A percentile compares a stretch with the other conserved stretches of the same genome.
phyloP scores from a whole-genome alignment of 2,329 filamentous ascomycete genomes.

The Colletotrichum neosansevieriae region DNA sequence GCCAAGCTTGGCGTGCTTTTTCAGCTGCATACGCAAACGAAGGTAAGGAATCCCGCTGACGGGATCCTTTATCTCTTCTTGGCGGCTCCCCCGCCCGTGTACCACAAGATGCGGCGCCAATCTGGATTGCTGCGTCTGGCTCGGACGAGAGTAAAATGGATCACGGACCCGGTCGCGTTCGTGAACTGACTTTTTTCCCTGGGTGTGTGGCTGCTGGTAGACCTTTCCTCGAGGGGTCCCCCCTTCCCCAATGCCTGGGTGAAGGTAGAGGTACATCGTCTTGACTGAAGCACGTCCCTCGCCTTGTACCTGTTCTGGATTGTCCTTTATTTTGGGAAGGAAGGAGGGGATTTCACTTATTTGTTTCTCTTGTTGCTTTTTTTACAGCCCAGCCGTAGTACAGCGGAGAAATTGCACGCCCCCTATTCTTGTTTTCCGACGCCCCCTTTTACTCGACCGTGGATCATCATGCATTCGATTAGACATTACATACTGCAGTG shows the following conservation, averaged over 20 bases:
- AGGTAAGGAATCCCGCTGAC: not conserved
- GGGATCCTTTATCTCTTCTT: not conserved
- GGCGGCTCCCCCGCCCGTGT: not conserved
- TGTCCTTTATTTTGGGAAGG: not conserved
- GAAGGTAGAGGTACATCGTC: constrained; percentile 26
- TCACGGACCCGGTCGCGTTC: constrained; percentile 9
- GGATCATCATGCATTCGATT: not conserved
- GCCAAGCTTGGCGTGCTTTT: too few relatives aligned
- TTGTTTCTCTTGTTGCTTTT: not conserved
- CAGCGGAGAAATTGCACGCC: not conserved
- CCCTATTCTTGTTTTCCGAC: not conserved
- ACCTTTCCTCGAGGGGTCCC: constrained; percentile 1
- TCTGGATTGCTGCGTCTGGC: not conserved
- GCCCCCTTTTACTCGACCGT: not conserved
- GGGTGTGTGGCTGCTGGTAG: not conserved
- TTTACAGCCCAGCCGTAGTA: too few relatives aligned
- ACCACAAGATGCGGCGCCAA: too few relatives aligned
- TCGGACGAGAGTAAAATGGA: constrained; percentile 12
- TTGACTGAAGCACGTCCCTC: constrained; percentile 26
- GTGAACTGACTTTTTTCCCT: not conserved
- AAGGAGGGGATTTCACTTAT: not conserved
- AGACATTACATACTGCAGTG: constrained; percentile 1
- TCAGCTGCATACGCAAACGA: too few relatives aligned
- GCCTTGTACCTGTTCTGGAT: constrained; percentile 23
- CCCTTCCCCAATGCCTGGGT: not conserved